A percentile compares a stretch with the other conserved stretches of the same genome.
Conservation (phyloP, 2,329 filamentous ascomycete genomes). For the Berkeleyomyces rouxiae region DNA sequence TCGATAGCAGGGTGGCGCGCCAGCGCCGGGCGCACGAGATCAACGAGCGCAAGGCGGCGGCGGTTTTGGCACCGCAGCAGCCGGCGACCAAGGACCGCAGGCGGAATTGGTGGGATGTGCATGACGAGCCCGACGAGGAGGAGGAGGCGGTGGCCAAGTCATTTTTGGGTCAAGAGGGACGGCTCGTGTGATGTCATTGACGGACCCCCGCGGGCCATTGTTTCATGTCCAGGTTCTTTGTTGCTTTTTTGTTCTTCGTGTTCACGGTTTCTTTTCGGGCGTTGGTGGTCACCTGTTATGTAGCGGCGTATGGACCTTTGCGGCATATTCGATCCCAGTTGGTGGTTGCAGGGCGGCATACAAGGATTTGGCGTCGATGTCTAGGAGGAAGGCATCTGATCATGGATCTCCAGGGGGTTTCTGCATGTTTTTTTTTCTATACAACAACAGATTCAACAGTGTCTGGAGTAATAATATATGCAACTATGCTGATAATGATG, state of each 20-base stretch:
- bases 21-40: slow-evolving; percentile 32
- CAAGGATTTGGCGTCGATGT: slow-evolving; percentile 3
- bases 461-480: too few species aligned
- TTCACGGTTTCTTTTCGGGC: not conserved
- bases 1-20: slow-evolving; percentile 33
- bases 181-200: not conserved
- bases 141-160: not conserved
- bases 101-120: slow-evolving; percentile 25
- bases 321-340: not conserved
- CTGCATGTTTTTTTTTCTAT: not conserved
- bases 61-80: slow-evolving; percentile 15
- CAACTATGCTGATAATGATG: too few species aligned
- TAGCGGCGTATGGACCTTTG: not conserved
- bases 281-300: too few species aligned
- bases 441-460: too few species aligned
- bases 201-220: not conserved
- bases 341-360: not conserved
- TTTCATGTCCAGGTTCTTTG: not conserved
- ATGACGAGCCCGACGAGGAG: slow-evolving; percentile 18
- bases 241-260: slow-evolving; percentile 1
- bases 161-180: not conserved
- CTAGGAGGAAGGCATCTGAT: not conserved
- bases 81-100: not conserved
- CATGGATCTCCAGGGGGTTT: not conserved
- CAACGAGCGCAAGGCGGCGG: slow-evolving; percentile 17